Conservation (phyloP, 768 basidiomycete species). For the Leccinum aurantiacum region DNA sequence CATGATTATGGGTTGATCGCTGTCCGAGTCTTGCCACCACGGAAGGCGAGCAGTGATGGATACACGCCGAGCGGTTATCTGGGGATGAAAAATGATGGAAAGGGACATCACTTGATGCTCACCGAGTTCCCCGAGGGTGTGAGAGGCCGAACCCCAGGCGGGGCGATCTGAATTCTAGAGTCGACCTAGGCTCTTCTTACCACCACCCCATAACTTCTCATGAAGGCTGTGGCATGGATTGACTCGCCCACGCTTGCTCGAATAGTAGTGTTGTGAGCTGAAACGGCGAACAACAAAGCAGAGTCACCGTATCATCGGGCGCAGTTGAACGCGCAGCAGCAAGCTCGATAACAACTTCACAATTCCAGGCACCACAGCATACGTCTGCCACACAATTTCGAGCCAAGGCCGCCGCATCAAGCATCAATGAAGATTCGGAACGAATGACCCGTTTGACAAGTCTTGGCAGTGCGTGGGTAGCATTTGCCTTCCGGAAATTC, state of each 20-base stretch:
- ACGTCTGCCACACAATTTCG: background rate
- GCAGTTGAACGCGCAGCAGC: no score
- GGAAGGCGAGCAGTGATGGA: background rate
- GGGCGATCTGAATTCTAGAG: background rate
- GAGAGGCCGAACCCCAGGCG: background rate
- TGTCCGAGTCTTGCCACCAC: background rate
- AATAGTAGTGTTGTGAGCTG: background rate
- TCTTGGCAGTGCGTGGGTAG: background rate
- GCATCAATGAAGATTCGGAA: background rate
- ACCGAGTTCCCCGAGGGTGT: background rate
- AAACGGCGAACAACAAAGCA: background rate
- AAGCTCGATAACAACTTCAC: background rate
- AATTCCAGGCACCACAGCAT: background rate
- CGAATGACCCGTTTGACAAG: background rate
- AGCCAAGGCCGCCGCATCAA: background rate
- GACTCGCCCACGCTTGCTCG: background rate
- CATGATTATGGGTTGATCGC: background rate
- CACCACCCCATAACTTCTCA: background rate
- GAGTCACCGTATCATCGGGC: background rate
- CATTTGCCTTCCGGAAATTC: background rate
- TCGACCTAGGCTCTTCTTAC: background rate
- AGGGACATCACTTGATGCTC: background rate
- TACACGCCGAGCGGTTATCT: no score
- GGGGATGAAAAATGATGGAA: background rate
- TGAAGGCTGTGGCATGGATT: background rate